Conservation (phyloP, 2,329 filamentous ascomycete species). For the Fusarium citri region DNA sequence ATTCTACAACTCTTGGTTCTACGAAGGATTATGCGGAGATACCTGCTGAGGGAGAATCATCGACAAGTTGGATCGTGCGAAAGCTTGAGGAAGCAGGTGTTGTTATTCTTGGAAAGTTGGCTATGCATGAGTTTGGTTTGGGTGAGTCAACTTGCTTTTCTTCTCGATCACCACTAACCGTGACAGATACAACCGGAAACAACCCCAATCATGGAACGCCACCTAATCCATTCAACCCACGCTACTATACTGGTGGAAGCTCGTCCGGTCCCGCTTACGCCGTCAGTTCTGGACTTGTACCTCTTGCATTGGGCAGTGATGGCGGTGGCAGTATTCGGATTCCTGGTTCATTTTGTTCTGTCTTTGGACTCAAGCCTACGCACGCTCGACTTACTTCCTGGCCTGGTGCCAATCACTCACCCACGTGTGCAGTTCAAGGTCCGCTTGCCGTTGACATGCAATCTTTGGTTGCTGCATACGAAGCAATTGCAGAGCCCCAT, state of each 20-base stretch:
- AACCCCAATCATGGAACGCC: slow-evolving; percentile 80
- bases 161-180: slow-evolving; percentile 12
- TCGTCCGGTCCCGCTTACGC: slow-evolving; percentile 80
- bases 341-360: slow-evolving; percentile 76
- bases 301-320: slow-evolving; percentile 77
- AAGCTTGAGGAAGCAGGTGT: slow-evolving; percentile 78
- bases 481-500: slow-evolving; percentile 73
- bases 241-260: slow-evolving; percentile 82
- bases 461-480: slow-evolving; percentile 74
- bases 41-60: slow-evolving; percentile 50
- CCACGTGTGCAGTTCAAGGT: slow-evolving; percentile 73
- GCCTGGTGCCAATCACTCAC: slow-evolving; percentile 69
- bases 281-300: slow-evolving; percentile 76
- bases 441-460: slow-evolving; percentile 75
- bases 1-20: slow-evolving; percentile 73
- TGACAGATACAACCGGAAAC: slow-evolving; percentile 76
- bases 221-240: slow-evolving; percentile 76
- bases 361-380: slow-evolving; percentile 79
- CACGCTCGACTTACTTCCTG: slow-evolving; percentile 73
- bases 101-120: slow-evolving; percentile 77
- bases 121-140: slow-evolving; percentile 81
- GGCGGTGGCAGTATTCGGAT: slow-evolving; percentile 81
- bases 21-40: slow-evolving; percentile 68
- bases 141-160: slow-evolving; percentile 57
- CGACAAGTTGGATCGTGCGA: slow-evolving; percentile 76